phyloP scores from a whole-genome alignment of 1,139 yeast species.

The Pichia sp. region DNA sequence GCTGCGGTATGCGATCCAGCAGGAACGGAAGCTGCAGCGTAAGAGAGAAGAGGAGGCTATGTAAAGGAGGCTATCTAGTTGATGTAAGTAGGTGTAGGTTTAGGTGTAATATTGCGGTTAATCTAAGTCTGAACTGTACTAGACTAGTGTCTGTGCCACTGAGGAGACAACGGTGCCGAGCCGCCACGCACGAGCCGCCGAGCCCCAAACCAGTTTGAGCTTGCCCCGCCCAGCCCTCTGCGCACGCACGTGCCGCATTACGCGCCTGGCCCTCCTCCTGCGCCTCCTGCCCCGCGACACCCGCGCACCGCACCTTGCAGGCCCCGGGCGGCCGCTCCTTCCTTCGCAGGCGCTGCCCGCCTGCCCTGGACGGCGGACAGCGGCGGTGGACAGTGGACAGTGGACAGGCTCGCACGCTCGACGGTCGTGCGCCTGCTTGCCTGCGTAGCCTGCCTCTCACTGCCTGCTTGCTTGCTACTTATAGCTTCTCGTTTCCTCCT shows the following conservation, averaged over 20 bases:
- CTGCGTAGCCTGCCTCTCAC: neutral
- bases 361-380: no score
- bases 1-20: slow-evolving; percentile 21
- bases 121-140: no score
- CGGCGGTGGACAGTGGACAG: no score
- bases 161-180: no score
- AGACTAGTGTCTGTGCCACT: no score
- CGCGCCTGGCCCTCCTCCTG: no score
- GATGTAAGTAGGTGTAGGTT: no score
- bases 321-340: neutral
- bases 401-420: neutral
- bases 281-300: neutral
- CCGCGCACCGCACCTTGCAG: slow-evolving; percentile 5
- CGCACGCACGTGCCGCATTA: no score
- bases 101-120: no score
- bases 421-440: neutral
- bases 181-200: no score
- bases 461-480: neutral
- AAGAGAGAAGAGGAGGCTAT: neutral
- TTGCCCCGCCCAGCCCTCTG: neutral
- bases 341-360: neutral
- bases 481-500: slow-evolving; percentile 4
- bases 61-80: no score
- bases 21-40: slow-evolving; percentile 16
- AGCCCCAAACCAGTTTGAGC: no score